Evolutionary conservation across 2,329 filamentous ascomycete genomes (phyloP).

Genomic region (Malbranchea zuffiana): DNA sequence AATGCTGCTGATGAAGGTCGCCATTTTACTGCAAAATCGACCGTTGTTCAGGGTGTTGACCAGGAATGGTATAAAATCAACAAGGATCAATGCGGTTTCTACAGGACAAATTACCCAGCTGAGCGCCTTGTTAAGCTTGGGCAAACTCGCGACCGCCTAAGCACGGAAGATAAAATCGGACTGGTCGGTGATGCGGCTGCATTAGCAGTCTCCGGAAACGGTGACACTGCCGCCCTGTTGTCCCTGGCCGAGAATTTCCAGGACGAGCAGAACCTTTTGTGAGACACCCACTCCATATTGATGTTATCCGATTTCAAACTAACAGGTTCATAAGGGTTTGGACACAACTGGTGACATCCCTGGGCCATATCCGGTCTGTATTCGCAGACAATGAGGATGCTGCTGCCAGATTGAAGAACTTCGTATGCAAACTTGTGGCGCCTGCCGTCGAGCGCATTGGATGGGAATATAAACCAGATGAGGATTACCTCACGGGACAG

Average conservation of each 20-base stretch:
- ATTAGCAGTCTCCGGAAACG: constrained; percentile 76
- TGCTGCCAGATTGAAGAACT: constrained; percentile 62
- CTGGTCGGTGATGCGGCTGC: constrained; percentile 83
- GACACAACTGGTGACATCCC: constrained; percentile 68
- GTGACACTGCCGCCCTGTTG: constrained; percentile 68
- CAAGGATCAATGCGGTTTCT: constrained; percentile 77
- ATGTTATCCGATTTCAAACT: constrained; percentile 11
- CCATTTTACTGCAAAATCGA: constrained; percentile 64
- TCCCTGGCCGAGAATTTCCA: constrained; percentile 77
- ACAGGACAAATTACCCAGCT: constrained; percentile 88
- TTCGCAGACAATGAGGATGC: constrained; percentile 68
- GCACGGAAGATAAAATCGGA: constrained; percentile 81
- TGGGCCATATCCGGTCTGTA: constrained; percentile 68
- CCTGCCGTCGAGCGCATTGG: constrained; percentile 68
- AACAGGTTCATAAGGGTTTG: constrained; percentile 50
- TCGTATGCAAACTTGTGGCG: constrained; percentile 64
- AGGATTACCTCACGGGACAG: constrained; percentile 72
- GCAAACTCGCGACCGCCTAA: constrained; percentile 62
- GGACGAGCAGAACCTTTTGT: constrained; percentile 68
- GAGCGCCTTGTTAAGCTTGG: constrained; percentile 70
- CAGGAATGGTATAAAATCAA: constrained; percentile 88
- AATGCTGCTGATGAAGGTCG: constrained; percentile 51
- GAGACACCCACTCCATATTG: constrained; percentile 18
- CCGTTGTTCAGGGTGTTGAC: constrained; percentile 54
- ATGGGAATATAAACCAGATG: constrained; percentile 68